Percentiles rank a stretch among this genome's conserved stretches.
phyloP scores from a whole-genome alignment of 345 rosid genomes.

The Eucalyptus shirleyi region DNA sequence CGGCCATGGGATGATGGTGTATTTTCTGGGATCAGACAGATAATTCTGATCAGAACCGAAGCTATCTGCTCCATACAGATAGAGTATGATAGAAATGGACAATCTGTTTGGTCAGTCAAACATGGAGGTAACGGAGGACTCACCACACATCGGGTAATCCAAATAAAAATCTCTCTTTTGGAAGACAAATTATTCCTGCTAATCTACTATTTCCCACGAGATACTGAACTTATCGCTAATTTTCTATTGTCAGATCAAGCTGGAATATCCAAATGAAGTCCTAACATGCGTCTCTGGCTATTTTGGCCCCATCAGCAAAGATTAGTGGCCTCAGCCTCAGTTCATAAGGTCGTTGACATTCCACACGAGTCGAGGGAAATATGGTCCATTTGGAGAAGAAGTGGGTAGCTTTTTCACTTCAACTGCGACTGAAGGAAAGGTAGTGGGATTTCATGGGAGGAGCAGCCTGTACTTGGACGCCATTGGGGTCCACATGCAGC shows the following conservation, averaged over 20 bases:
- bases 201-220: neutral
- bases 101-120: conserved; percentile 76
- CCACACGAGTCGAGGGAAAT: conserved; percentile 64
- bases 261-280: conserved; percentile 69
- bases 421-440: conserved; percentile 65
- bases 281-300: conserved; percentile 62
- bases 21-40: conserved; percentile 71
- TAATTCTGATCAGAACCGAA: conserved; percentile 48
- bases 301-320: conserved; percentile 33
- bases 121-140: conserved; percentile 75
- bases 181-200: neutral
- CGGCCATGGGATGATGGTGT: conserved; percentile 92
- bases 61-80: conserved; percentile 72
- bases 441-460: conserved; percentile 85
- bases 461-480: conserved; percentile 67
- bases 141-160: conserved; percentile 48
- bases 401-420: conserved; percentile 74
- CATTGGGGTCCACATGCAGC: conserved; percentile 86
- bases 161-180: neutral
- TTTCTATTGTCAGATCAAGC: conserved; percentile 36
- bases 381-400: conserved; percentile 87
- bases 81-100: conserved; percentile 88
- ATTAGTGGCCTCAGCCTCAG: conserved; percentile 20
- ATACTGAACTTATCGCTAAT: neutral
- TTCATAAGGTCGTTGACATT: conserved; percentile 65